Percentiles rank a stretch among this genome's conserved stretches.
phyloP scores from a whole-genome alignment of 768 basidiomycete species.

The Hemileccinum impolitum region DNA sequence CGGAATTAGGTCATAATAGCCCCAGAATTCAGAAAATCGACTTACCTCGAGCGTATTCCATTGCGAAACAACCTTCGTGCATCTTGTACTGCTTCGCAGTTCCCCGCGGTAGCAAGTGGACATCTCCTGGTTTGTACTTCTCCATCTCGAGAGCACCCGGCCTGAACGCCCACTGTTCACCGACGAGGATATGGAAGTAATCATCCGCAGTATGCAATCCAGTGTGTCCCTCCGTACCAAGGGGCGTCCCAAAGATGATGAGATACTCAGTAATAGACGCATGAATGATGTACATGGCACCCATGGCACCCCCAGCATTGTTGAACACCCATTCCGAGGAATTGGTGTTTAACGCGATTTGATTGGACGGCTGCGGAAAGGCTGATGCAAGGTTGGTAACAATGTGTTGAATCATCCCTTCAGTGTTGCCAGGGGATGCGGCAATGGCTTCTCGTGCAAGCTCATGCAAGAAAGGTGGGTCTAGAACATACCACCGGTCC shows the following conservation, averaged over 20 bases:
- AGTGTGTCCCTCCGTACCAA: conserved; percentile 95
- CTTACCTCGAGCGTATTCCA: conserved; percentile 90
- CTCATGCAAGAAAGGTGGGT: conserved; percentile 66
- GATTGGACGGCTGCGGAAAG: conserved; percentile 56
- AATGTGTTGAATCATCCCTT: conserved; percentile 78
- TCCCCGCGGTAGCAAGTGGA: conserved; percentile 82
- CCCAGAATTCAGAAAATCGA: conserved; percentile 13
- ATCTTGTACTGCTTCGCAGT: conserved; percentile 96
- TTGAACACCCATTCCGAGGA: conserved; percentile 89
- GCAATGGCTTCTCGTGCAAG: conserved; percentile 75
- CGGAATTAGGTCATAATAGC: neutral
- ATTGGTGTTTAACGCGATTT: conserved; percentile 52
- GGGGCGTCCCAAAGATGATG: conserved; percentile 92
- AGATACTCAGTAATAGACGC: conserved; percentile 96
- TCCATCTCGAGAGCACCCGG: conserved; percentile 85
- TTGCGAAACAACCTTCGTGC: conserved; percentile 92
- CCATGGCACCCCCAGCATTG: conserved; percentile 98
- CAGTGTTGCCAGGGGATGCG: conserved; percentile 57
- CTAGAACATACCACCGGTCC: conserved; percentile 87
- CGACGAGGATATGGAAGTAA: conserved; percentile 93
- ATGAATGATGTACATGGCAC: conserved; percentile 96
- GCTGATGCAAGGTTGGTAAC: conserved; percentile 72
- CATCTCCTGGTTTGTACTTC: conserved; percentile 77
- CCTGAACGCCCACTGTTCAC: conserved; percentile 91
- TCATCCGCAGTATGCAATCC: conserved; percentile 96